Percentiles rank a stretch among this genome's conserved stretches.
phyloP scores from a whole-genome alignment of 2,329 filamentous ascomycete genomes.

The Penicillium sp. region DNA sequence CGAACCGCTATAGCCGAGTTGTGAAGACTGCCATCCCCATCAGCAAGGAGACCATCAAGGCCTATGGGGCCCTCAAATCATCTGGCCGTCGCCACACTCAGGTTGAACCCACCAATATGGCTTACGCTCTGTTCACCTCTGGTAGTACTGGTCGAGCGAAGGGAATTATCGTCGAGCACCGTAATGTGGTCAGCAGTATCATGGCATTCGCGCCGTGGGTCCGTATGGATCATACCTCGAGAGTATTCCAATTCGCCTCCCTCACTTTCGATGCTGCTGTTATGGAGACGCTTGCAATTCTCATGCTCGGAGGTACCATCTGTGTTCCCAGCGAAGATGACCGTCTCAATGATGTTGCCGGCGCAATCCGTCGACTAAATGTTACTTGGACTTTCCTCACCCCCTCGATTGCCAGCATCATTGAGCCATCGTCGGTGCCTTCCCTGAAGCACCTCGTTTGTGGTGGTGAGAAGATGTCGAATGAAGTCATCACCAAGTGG shows the following conservation, averaged over 20 bases:
- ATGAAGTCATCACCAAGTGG: conserved; percentile 71
- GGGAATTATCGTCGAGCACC: conserved; percentile 40
- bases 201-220: conserved; percentile 32
- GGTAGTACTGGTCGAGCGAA: conserved; percentile 41
- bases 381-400: conserved; percentile 51
- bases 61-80: conserved; percentile 23
- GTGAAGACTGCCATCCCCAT: conserved; percentile 36
- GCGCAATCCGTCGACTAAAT: conserved; percentile 50
- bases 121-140: conserved; percentile 40
- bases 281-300: conserved; percentile 40
- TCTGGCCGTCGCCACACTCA: not conserved
- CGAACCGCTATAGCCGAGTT: conserved; percentile 28
- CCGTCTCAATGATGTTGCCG: conserved; percentile 50
- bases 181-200: conserved; percentile 34
- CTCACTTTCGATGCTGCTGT: conserved; percentile 49
- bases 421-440: conserved; percentile 42
- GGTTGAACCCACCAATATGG: conserved; percentile 30
- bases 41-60: conserved; percentile 34
- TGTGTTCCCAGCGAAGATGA: conserved; percentile 51
- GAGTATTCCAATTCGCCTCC: conserved; percentile 47
- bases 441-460: conserved; percentile 45
- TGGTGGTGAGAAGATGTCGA: conserved; percentile 64
- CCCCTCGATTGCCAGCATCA: conserved; percentile 45
- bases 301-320: conserved; percentile 47
- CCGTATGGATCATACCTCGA: conserved; percentile 24